Evolutionary conservation across 208 protist species (phyloP).

Genomic region (Angomonas deanei): DNA sequence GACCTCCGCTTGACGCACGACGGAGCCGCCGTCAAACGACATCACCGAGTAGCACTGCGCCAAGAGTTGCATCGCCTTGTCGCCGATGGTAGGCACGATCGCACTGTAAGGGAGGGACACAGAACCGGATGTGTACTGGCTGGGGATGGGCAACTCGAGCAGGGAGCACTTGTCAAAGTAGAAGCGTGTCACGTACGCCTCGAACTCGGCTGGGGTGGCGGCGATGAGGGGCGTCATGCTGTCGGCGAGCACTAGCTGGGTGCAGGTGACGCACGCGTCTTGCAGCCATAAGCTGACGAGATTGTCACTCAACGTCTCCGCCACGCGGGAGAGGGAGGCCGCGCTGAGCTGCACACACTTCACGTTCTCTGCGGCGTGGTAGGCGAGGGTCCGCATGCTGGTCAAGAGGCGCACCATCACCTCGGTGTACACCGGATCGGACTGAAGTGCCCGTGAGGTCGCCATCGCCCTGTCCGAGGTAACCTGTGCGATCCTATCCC

Average conservation of each 20-base stretch:
- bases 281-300: slow-evolving; percentile 81
- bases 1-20: slow-evolving; percentile 75
- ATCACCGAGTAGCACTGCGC: slow-evolving; percentile 72
- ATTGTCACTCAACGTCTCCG: slow-evolving; percentile 71
- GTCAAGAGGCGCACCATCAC: slow-evolving; percentile 57
- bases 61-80: slow-evolving; percentile 58
- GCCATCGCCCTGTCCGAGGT: slow-evolving; percentile 41
- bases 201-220: slow-evolving; percentile 40
- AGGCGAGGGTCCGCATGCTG: slow-evolving; percentile 52
- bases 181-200: slow-evolving; percentile 52
- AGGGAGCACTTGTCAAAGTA: slow-evolving; percentile 51
- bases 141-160: slow-evolving; percentile 60
- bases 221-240: slow-evolving; percentile 44
- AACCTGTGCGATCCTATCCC: slow-evolving; percentile 50
- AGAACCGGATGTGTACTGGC: slow-evolving; percentile 28
- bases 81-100: slow-evolving; percentile 59
- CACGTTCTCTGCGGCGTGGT: slow-evolving; percentile 52
- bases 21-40: slow-evolving; percentile 41
- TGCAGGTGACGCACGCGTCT: slow-evolving; percentile 58
- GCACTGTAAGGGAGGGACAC: slow-evolving; percentile 67
- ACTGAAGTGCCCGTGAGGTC: slow-evolving; percentile 42
- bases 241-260: slow-evolving; percentile 64
- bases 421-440: slow-evolving; percentile 44
- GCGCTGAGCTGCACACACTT: slow-evolving; percentile 66
- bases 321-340: slow-evolving; percentile 58